These are phyloP conservation scores for Eucalyptus dawsonii DNA, from an alignment of 345 rosid species.

Conservation along the genomic window DNA sequence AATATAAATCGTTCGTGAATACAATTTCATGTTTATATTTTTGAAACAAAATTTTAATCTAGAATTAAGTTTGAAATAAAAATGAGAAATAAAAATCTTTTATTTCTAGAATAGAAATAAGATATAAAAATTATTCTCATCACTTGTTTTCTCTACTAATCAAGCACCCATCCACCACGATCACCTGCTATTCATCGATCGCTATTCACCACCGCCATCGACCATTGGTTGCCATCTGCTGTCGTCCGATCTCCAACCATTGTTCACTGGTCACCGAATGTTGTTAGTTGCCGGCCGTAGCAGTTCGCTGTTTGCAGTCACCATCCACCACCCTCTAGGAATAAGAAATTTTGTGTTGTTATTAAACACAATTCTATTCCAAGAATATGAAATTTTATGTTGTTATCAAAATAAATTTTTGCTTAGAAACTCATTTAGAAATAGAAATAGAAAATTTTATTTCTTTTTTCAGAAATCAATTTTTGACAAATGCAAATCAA, in stretches of 20 bases:
- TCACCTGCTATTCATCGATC: rapidly evolving
- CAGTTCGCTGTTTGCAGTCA: no score
- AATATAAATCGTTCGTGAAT: rapidly evolving
- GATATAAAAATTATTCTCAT: no score
- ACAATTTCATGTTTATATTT: no score
- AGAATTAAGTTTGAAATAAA: rapidly evolving
- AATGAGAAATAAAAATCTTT: no score
- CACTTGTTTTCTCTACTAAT: rapidly evolving
- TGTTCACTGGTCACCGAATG: rapidly evolving
- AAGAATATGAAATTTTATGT: rapidly evolving
- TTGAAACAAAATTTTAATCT: no score
- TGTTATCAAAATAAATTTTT: no score
- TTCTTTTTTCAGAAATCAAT: rapidly evolving
- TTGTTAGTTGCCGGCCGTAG: rapidly evolving
- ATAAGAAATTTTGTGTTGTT: no score
- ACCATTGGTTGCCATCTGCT: rapidly evolving
- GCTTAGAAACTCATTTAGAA: rapidly evolving
- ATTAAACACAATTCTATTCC: rapidly evolving
- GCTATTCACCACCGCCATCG: rapidly evolving
- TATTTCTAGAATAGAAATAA: no score
- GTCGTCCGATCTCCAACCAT: rapidly evolving
- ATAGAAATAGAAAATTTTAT: no score
- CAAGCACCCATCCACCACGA: rapidly evolving
- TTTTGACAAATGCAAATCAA: rapidly evolving
- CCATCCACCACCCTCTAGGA: no score